Conservation (phyloP, 2,329 filamentous ascomycete genomes). For the Escovopsis weberi region DNA sequence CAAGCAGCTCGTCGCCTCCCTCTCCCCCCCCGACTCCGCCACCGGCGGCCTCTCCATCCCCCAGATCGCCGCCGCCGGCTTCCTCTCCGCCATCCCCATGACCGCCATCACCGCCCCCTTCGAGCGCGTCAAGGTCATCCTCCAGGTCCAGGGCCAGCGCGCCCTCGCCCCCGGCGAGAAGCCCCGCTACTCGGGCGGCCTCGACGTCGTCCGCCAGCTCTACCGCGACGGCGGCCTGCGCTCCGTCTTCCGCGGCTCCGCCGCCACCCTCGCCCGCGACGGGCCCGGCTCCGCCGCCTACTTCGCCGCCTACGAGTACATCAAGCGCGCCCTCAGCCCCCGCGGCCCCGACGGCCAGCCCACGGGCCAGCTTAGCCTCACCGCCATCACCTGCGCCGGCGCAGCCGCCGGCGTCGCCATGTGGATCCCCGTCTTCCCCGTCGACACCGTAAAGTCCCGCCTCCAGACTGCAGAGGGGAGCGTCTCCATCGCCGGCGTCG, state of each 20-base stretch:
- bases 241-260: slow-evolving; percentile 81
- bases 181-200: slow-evolving; percentile 73
- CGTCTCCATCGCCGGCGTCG: slow-evolving; percentile 64
- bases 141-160: slow-evolving; percentile 94
- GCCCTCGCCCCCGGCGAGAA: slow-evolving; percentile 80
- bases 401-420: slow-evolving; percentile 89
- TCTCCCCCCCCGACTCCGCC: slow-evolving; percentile 46
- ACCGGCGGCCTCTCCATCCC: slow-evolving; percentile 59
- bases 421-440: slow-evolving; percentile 98
- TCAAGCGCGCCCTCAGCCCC: slow-evolving; percentile 78
- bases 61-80: slow-evolving; percentile 83
- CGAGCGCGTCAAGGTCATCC: slow-evolving; percentile 95
- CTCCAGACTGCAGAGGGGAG: slow-evolving; percentile 84
- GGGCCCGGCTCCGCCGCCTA: slow-evolving; percentile 88
- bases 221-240: slow-evolving; percentile 83
- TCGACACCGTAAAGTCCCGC: slow-evolving; percentile 91
- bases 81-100: slow-evolving; percentile 97
- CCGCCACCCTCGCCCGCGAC: slow-evolving; percentile 85
- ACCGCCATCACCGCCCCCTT: slow-evolving; percentile 97
- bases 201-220: slow-evolving; percentile 85
- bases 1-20: slow-evolving; percentile 65
- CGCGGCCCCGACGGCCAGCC: slow-evolving; percentile 61
- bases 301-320: slow-evolving; percentile 92
- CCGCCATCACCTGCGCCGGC: slow-evolving; percentile 73
- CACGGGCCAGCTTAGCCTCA: slow-evolving; percentile 62